These are phyloP conservation scores for Vararia minispora DNA, from an alignment of 768 basidiomycete genomes.

Conservation along the genomic window DNA sequence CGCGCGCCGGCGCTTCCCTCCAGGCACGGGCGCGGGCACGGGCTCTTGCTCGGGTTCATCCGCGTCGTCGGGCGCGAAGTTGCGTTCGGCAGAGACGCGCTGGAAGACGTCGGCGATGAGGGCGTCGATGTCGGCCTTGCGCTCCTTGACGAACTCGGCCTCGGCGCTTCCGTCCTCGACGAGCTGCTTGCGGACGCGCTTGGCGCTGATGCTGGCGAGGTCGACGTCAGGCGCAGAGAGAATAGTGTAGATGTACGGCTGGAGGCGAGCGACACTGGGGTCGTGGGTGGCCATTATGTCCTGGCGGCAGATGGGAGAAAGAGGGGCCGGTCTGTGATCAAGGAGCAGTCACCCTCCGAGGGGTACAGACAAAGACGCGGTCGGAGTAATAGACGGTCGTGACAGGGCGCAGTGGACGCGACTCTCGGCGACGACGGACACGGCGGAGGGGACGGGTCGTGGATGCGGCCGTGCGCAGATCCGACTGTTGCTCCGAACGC, in stretches of 20 bases:
- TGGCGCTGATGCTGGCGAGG: slow-evolving; percentile 74
- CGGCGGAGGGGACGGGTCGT: too few species aligned
- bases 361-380: too few species aligned
- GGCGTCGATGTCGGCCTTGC: slow-evolving; percentile 57
- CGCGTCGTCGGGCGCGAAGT: slow-evolving; percentile 14
- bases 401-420: too few species aligned
- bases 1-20: slow-evolving; percentile 15
- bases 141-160: slow-evolving; percentile 47
- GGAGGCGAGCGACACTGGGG: slow-evolving; percentile 41
- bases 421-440: too few species aligned
- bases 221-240: slow-evolving; percentile 69
- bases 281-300: too few species aligned
- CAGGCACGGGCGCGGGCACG: not conserved
- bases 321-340: too few species aligned
- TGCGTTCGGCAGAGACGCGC: slow-evolving; percentile 29
- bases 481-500: too few species aligned
- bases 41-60: slow-evolving; percentile 2
- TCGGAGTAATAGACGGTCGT: too few species aligned
- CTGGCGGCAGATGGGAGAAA: too few species aligned
- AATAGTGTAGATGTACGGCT: slow-evolving; percentile 54
- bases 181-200: slow-evolving; percentile 75
- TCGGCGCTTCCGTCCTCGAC: slow-evolving; percentile 44
- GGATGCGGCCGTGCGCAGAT: too few species aligned
- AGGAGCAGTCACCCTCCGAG: too few species aligned
- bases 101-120: slow-evolving; percentile 61